Percentiles rank a stretch among this genome's conserved stretches.
These are phyloP conservation scores for Rhodamnia rubescens DNA, from an alignment of 345 rosid species.

Conservation along the genomic window DNA sequence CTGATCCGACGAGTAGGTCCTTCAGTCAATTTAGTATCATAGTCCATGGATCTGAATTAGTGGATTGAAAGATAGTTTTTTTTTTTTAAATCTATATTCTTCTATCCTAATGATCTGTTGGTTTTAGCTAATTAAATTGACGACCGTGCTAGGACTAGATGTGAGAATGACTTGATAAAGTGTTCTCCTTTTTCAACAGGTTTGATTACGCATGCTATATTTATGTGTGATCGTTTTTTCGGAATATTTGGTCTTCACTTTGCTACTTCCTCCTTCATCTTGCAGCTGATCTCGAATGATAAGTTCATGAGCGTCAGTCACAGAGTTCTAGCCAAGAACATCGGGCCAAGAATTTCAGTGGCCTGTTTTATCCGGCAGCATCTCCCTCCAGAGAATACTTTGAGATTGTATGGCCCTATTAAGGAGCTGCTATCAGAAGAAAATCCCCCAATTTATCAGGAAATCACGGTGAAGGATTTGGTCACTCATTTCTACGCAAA, in stretches of 20 bases:
- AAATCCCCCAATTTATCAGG: constrained; percentile 14
- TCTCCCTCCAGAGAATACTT: constrained; percentile 1
- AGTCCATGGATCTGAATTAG: neutral
- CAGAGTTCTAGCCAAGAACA: neutral
- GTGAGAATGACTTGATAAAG: neutral
- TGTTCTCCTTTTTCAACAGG: neutral
- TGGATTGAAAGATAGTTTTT: neutral
- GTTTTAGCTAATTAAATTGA: neutral
- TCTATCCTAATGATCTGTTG: neutral
- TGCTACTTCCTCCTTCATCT: neutral
- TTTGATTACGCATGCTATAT: neutral
- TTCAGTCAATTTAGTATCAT: neutral
- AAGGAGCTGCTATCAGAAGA: constrained; percentile 20
- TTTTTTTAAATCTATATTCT: neutral
- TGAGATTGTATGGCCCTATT: constrained; percentile 16
- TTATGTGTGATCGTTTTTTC: neutral
- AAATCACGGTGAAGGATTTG: constrained; percentile 3
- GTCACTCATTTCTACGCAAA: constrained; percentile 1
- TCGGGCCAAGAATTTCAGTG: constrained; percentile 16
- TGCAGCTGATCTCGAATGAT: constrained; percentile 6
- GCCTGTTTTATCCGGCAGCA: constrained; percentile 10
- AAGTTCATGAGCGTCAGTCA: neutral
- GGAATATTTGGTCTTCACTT: neutral
- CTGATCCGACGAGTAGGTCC: neutral
- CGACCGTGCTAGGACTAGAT: neutral